Evolutionary conservation across 768 basidiomycete species (phyloP).

Genomic region (Tulasnella sp.): DNA sequence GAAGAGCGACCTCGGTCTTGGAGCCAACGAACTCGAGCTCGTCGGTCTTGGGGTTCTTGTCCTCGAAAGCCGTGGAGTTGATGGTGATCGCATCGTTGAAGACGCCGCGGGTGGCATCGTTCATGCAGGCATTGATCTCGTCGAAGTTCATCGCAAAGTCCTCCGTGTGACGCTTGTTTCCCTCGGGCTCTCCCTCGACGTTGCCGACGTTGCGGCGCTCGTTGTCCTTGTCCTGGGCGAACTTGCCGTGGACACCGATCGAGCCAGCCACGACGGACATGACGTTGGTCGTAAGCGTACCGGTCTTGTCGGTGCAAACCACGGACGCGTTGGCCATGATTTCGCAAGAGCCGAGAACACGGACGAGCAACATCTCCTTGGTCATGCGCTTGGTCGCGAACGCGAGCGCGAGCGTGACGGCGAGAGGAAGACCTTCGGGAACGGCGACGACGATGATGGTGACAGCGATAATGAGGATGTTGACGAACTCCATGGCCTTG

Average conservation of each 20-base stretch:
- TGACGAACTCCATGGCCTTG: conserved; percentile 88
- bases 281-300: conserved; percentile 91
- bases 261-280: conserved; percentile 98
- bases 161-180: conserved; percentile 50
- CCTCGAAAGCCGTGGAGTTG: conserved; percentile 96
- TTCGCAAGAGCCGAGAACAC: conserved; percentile 94
- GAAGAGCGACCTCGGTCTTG: conserved; percentile 93
- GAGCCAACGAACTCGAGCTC: conserved; percentile 75
- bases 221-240: conserved; percentile 77
- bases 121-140: conserved; percentile 66
- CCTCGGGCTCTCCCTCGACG: conserved; percentile 34
- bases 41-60: conserved; percentile 63
- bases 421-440: conserved; percentile 92
- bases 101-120: conserved; percentile 61
- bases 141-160: conserved; percentile 89
- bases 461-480: conserved; percentile 93
- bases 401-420: conserved; percentile 93
- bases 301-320: conserved; percentile 94
- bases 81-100: conserved; percentile 86
- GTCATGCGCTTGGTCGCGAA: conserved; percentile 99
- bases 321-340: conserved; percentile 99
- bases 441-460: conserved; percentile 89
- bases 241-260: conserved; percentile 92
- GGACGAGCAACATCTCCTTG: conserved; percentile 89
- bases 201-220: conserved; percentile 73